A percentile compares a stretch with the other conserved stretches of the same genome.
phyloP scores from a whole-genome alignment of 176 grass and related monocot species.

The Areca catechu region DNA sequence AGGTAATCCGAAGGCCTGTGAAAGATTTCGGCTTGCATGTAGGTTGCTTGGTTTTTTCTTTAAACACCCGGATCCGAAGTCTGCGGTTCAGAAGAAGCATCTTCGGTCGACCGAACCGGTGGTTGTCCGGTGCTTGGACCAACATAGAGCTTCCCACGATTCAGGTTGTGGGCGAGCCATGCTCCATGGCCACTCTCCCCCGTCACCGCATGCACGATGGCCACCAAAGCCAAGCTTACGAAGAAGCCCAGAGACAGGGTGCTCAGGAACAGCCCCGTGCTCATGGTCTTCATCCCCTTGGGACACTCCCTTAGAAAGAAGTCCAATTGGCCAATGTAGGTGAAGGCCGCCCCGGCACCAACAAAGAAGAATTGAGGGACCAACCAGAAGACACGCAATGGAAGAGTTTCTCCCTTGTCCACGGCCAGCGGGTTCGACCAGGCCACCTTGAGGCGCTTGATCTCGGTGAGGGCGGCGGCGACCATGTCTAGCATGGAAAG shows the following conservation, averaged over 20 bases:
- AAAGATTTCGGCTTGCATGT: too few species aligned
- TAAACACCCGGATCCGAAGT: too few species aligned
- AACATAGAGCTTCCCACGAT: constrained; percentile 55
- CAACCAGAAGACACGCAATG: constrained; percentile 68
- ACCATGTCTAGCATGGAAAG: constrained; percentile 62
- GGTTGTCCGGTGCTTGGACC: too few species aligned
- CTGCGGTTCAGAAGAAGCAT: too few species aligned
- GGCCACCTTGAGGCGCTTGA: constrained; percentile 39
- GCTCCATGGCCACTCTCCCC: constrained; percentile 16
- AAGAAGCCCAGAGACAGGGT: constrained; percentile 85
- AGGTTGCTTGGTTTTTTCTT: too few species aligned
- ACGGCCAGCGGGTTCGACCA: background rate
- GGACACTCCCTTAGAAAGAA: constrained; percentile 96
- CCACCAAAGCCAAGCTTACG: constrained; percentile 69
- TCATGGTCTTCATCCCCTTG: constrained; percentile 98
- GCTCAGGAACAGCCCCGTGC: constrained; percentile 88
- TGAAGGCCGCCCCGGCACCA: constrained; percentile 70
- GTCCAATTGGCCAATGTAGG: constrained; percentile 96
- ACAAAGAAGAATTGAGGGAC: constrained; percentile 86
- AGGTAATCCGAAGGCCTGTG: too few species aligned
- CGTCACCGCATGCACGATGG: constrained; percentile 52
- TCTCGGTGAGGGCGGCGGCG: constrained; percentile 54
- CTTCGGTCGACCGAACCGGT: too few species aligned
- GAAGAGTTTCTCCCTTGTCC: background rate
- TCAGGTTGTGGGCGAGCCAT: constrained; percentile 76